Base-by-base conservation (phyloP, 176 grass and related monocot species). In the Poa annua region DNA sequence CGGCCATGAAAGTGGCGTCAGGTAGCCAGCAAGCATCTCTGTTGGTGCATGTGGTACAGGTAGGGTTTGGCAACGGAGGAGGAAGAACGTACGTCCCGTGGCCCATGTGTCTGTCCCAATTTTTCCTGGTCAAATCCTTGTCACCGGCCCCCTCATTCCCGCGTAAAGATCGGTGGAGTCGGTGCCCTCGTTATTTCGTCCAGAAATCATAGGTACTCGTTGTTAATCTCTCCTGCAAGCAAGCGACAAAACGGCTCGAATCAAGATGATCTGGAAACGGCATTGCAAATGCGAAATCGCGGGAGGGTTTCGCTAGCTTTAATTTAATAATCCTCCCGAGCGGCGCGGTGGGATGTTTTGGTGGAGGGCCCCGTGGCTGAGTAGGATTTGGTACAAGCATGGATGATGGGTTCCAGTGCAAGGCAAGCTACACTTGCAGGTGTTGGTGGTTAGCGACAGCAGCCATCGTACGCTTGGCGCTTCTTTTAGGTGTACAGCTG, bases 1-100 rank as follows among this genome's bases (percentile, higher is more conserved):
- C 74, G 48, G 74, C 49, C 80, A 67, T 79, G 88, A 83, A 86
- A 83, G 84, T 33, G 80, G 84, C 57, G 67, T 83, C 74, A 39
- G 48, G 12, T 79, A 74, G 79, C 71, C 15, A 8, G 42, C 42
- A 35, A 38, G 36, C 39, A 41, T 12, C 2, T 20, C 15, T 60
- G 70, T 56, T 63, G 35, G 20, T 64, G 78, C 79, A 90, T 83
- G 80, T 80, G 84, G 49, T 66, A 51, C 88, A 60, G 88, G 56
- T 80, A 57, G 57, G 68, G 29, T 63, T 12, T 35, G 38, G 29
- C 17, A 21, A 25, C 3, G 63, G 65, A 14, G 38, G 29, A 29
- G 29, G 29, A 38, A 44, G 17, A 71, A 48, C 42, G 45, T 13
- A 49, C 83, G 75, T 24, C 79, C 80, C 80, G 71, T 80, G 88